These are phyloP conservation scores for Chamaecyparis obtusa DNA, from an alignment of 75 land plant species.

Conservation along the genomic window DNA sequence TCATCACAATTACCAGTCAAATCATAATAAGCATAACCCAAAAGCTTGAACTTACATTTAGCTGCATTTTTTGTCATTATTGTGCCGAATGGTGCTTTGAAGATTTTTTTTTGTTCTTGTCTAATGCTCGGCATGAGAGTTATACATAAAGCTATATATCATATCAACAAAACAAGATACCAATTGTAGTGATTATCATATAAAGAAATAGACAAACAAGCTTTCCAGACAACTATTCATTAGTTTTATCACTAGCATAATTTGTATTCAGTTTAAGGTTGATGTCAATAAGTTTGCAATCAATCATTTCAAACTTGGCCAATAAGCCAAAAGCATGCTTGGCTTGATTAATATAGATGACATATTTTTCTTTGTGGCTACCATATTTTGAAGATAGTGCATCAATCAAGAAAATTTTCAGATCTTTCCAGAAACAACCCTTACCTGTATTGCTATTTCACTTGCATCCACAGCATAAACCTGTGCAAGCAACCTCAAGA, in stretches of 20 bases:
- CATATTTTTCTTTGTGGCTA: neutral
- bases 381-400: neutral
- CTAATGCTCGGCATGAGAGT: neutral
- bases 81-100: neutral
- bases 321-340: neutral
- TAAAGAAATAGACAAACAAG: neutral
- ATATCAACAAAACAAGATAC: neutral
- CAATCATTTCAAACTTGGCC: neutral
- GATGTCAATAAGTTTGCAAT: neutral
- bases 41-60: neutral
- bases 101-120: neutral
- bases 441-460: constrained; percentile 95
- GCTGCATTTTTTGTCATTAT: neutral
- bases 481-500: constrained; percentile 32
- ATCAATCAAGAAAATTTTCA: neutral
- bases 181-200: neutral
- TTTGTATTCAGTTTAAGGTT: neutral
- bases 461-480: constrained; percentile 99
- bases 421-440: neutral
- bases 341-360: neutral
- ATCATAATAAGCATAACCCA: neutral
- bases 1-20: neutral
- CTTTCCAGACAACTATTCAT: neutral
- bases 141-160: neutral
- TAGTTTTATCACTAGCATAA: neutral